Percentiles rank a stretch among this genome's conserved stretches.
These are phyloP conservation scores for Brachypodium distachyon DNA, from an alignment of 202 grass and related monocot genomes.

Conservation along the genomic window DNA sequence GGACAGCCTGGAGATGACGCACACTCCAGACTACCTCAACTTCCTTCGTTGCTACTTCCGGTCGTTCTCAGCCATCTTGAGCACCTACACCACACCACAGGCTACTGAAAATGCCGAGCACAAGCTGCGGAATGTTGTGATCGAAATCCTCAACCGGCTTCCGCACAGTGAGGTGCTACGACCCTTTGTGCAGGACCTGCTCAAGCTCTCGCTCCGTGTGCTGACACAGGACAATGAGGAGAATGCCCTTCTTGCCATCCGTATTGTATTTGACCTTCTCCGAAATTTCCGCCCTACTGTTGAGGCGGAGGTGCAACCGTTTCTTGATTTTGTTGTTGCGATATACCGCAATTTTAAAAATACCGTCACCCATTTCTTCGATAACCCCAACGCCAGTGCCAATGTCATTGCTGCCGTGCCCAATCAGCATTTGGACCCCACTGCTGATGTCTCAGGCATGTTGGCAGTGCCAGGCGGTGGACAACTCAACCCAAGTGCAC, in stretches of 20 bases:
- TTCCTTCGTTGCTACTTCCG: conserved; percentile 93
- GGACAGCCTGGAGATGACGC: conserved; percentile 88
- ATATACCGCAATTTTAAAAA: conserved; percentile 75
- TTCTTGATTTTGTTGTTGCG: conserved; percentile 78
- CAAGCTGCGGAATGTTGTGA: conserved; percentile 92
- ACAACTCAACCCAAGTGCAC: conserved; percentile 78
- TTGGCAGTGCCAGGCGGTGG: conserved; percentile 36
- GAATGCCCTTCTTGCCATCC: conserved; percentile 84
- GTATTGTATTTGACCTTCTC: conserved; percentile 93
- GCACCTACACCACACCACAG: conserved; percentile 55
- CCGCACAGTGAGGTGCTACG: conserved; percentile 99
- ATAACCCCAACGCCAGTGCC: conserved; percentile 31
- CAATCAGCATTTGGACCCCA: conserved; percentile 47
- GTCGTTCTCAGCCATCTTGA: conserved; percentile 82
- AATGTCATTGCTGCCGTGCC: conserved; percentile 14
- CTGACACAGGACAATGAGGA: conserved; percentile 93
- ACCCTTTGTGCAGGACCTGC: conserved; percentile 91
- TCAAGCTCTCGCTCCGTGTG: conserved; percentile 90
- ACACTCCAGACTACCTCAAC: conserved; percentile 94
- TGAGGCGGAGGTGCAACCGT: conserved; percentile 95
- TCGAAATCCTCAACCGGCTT: conserved; percentile 95
- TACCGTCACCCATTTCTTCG: conserved; percentile 72
- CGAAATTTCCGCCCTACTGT: conserved; percentile 96
- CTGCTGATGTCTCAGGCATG: conserved; percentile 26
- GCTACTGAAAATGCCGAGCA: conserved; percentile 70